Percentiles rank a stretch among this genome's conserved stretches.
Conservation (phyloP, 352 stramenopile genomes). For the Paralagenidium karlingii region DNA sequence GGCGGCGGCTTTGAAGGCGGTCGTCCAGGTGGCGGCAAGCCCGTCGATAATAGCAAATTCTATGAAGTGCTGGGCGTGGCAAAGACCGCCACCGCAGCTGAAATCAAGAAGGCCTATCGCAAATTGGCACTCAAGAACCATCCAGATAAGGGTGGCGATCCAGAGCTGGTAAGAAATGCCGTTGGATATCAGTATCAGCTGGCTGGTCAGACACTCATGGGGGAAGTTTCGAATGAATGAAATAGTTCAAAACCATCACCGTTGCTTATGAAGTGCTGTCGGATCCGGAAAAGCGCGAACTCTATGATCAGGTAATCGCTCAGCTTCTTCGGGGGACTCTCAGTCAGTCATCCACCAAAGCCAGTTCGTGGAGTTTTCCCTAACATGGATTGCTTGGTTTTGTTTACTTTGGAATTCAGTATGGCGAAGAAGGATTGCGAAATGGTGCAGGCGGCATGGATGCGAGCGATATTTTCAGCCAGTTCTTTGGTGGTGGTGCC, state of each 20-base stretch:
- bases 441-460: constrained; percentile 64
- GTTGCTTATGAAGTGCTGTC: constrained; percentile 96
- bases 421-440: constrained; percentile 97
- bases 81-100: constrained; percentile 66
- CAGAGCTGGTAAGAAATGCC: constrained; percentile 58
- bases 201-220: neutral
- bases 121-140: constrained; percentile 92
- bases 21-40: constrained; percentile 27
- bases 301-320: constrained; percentile 63
- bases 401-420: constrained; percentile 72
- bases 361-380: no score
- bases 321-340: constrained; percentile 1
- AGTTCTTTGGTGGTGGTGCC: constrained; percentile 92
- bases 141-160: constrained; percentile 97
- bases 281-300: constrained; percentile 83
- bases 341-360: constrained; percentile 3
- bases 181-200: neutral
- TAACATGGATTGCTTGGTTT: no score
- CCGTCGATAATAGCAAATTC: constrained; percentile 81
- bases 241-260: constrained; percentile 87
- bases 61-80: constrained; percentile 80
- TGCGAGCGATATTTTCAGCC: constrained; percentile 91
- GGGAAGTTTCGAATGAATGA: constrained; percentile 52
- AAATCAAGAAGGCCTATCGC: constrained; percentile 87
- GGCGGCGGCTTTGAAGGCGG: constrained; percentile 58